Evolutionary conservation across 228 moss, liverwort and hornwort species (phyloP), one percentile per base, ranked within the genome.

Genomic region (Sphagnum fallax): DNA sequence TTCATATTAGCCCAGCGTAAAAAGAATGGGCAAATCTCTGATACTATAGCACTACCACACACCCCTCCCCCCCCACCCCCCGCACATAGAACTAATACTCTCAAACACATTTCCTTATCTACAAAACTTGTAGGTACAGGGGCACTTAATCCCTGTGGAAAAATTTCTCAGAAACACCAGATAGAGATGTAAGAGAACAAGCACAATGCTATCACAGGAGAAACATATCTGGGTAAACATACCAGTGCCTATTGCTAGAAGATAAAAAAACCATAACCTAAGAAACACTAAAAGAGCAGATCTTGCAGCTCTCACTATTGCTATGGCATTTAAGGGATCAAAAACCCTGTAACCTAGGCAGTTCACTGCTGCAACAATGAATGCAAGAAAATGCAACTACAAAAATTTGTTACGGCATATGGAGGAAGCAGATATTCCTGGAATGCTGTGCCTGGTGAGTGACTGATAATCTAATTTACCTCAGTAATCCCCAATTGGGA

Each of bases 401-500:
- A 65, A 65, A 65, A 65, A n/a, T 48, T 65, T 65, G 65, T 4
- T 12, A 48, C 18, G 32, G 49, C 5, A 5, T 9, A 48, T 10
- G 8, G 4, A n/a, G 65, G 10, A 5, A 48, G 65, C 14, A 10
- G 9, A 10, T 10, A 11, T 11, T 9, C 9, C 48, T 6, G 50
- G 8, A n/a, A 48, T 65, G 48, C 32, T 47, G 65, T 12, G 48
- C 65, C 47, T 7, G 48, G 65, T 50, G 65, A 65, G 48, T 65
- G n/a, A 48, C 11, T 9, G 48, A 10, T 10, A 7, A 48, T 12
- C 48, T 65, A 65, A 48, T 65, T 48, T 65, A 65, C 65, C 65
- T 65, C 65, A n/a, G 32, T 32, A 48, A 50, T 65, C 65, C 65
- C 65, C 65, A 10, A 65, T 65, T 11, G 48, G 49, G 65, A 50